Base-by-base conservation (phyloP, 768 basidiomycete species). In the Holtermannia corniformis region DNA sequence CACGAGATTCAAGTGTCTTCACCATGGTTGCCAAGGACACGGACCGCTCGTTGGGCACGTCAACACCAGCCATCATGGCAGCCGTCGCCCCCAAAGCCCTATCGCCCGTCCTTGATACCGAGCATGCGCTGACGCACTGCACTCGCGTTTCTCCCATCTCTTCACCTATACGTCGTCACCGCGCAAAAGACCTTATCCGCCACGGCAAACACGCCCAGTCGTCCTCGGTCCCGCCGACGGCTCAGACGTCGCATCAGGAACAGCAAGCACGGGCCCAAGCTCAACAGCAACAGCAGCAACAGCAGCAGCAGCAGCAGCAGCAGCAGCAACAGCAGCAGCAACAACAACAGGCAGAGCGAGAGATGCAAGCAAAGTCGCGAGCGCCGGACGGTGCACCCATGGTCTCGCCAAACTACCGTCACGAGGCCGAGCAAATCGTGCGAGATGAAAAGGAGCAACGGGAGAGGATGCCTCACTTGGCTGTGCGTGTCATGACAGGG, bases 391-490 rank as follows among this genome's bases (percentile, higher is more conserved):
- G 55, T 24, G 65, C 44, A 4, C 67, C 71, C 3, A 59, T 64
- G 57, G 55, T 54, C 11, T 71, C 71, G 14, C 69, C 66, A 4
- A 63, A 65, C 45, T 72, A 71, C 47, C 61, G 64, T 14, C 61
- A 65, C 44, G 70, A 72, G 57, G 82, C 82, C 19, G 82, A 87
- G 65, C 75, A 79, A 53, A 82, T 87, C 56, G 81, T 86, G 32
- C 76, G 83, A 57, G 84, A 90, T 65, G 86, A 87, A 65, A 79
- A 82, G 28, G 79, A 83, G 63, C 77, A 80, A 41, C 84, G 82
- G 72, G 75, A 77, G 40, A 85, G 81, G 73, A 81, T 93, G 84
- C 91, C 91, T n/a, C 65, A 71, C 1, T 86, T 92, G 75, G 81
- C 81, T 64, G 92, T 71, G 27, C 47, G 64, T 58, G 7, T 37